Evolutionary conservation across 2,329 filamentous ascomycete species (phyloP).

Genomic region (Botrytis byssoidea): DNA sequence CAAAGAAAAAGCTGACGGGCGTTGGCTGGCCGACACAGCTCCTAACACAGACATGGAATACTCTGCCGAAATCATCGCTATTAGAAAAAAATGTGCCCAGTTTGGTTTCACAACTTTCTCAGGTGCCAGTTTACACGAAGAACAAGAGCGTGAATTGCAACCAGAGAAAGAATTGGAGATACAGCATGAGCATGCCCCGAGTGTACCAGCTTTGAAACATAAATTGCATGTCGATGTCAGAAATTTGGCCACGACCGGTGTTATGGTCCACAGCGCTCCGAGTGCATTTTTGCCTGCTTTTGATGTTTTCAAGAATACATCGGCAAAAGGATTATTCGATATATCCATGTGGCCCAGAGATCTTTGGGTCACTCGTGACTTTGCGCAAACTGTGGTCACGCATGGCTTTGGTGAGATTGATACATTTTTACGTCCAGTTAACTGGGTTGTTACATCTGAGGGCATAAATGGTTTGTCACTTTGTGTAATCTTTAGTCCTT

Average conservation of each 20-base stretch:
- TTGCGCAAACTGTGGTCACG: constrained; percentile 42
- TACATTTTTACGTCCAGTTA: constrained; percentile 51
- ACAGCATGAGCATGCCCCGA: constrained; percentile 50
- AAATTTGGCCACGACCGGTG: constrained; percentile 43
- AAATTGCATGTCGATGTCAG: constrained; percentile 45
- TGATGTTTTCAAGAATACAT: constrained; percentile 43
- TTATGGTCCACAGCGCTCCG: constrained; percentile 43
- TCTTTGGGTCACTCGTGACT: constrained; percentile 52
- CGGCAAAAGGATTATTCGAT: constrained; percentile 41
- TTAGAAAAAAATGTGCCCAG: constrained; percentile 40
- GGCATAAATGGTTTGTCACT: constrained; percentile 20
- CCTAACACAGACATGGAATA: not conserved
- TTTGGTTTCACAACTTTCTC: constrained; percentile 40
- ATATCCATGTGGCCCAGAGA: constrained; percentile 41
- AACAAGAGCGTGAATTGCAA: constrained; percentile 67
- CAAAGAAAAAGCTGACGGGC: not conserved
- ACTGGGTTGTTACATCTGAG: constrained; percentile 50
- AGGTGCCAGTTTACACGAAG: constrained; percentile 53
- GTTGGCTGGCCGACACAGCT: constrained; percentile 3
- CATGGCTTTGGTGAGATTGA: constrained; percentile 38
- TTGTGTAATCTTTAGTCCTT: constrained; percentile 55
- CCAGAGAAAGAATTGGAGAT: constrained; percentile 63
- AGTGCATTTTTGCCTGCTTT: constrained; percentile 55
- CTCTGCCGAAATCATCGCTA: constrained; percentile 8
- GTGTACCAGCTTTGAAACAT: constrained; percentile 44